Conservation (phyloP, 2,329 filamentous ascomycete species). For the Arthrobotrys iridis region DNA sequence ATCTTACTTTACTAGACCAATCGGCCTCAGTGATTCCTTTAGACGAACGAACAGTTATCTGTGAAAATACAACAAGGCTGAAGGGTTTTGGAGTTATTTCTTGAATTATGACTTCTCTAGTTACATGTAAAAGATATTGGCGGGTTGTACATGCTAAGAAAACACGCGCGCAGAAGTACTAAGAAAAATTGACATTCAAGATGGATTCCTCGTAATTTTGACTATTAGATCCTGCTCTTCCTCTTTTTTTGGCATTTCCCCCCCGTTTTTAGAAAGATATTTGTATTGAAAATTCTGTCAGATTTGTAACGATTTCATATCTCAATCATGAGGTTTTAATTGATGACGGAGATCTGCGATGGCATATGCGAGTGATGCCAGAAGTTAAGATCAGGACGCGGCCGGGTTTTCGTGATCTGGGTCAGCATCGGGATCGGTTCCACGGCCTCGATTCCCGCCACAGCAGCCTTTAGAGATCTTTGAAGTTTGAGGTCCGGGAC, state of each 20-base stretch:
- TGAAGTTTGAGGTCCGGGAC: not conserved
- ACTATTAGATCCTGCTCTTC: not conserved
- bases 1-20: too few relatives aligned
- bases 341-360: too few relatives aligned
- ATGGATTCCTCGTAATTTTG: too few relatives aligned
- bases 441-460: too few relatives aligned
- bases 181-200: not conserved
- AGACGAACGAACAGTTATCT: too few relatives aligned
- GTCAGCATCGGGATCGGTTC: too few relatives aligned
- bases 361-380: too few relatives aligned
- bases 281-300: too few relatives aligned
- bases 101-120: not conserved
- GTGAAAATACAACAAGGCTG: not conserved
- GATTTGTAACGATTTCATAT: too few relatives aligned
- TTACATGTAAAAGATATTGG: not conserved
- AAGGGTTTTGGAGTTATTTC: not conserved
- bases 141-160: not conserved
- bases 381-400: not conserved
- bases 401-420: not conserved
- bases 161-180: not conserved
- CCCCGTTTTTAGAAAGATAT: not conserved
- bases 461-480: too few relatives aligned
- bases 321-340: not conserved
- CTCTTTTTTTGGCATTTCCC: not conserved
- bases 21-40: too few relatives aligned